These are phyloP conservation scores for Leishmania aethiopica DNA, from an alignment of 208 protist species.

Conservation along the genomic window DNA sequence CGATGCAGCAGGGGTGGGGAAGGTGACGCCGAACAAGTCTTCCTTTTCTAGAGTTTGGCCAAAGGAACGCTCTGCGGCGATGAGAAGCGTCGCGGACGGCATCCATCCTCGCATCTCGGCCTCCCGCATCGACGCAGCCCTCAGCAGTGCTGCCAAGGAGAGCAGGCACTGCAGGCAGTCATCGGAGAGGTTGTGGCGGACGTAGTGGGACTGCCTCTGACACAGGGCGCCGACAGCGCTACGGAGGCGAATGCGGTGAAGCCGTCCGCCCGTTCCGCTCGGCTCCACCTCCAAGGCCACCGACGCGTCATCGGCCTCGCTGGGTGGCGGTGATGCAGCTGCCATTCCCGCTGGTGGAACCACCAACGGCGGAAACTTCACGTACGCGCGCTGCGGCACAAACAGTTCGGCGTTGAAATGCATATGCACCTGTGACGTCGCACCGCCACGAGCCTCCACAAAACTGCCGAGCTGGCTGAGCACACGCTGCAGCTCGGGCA, in stretches of 20 bases:
- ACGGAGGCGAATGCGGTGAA: slow-evolving; percentile 82
- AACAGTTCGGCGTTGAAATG: slow-evolving; percentile 86
- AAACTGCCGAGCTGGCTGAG: slow-evolving; percentile 32
- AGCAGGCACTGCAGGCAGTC: slow-evolving; percentile 67
- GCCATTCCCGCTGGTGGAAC: slow-evolving; percentile 41
- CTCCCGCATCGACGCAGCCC: slow-evolving; percentile 55
- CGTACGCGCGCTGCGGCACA: slow-evolving; percentile 63
- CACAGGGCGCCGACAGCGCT: slow-evolving; percentile 51
- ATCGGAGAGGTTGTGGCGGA: slow-evolving; percentile 74
- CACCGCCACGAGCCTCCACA: slow-evolving; percentile 13
- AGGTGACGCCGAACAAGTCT: slow-evolving; percentile 64
- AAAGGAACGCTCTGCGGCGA: slow-evolving; percentile 85
- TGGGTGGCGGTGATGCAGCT: neutral
- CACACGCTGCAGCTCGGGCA: slow-evolving; percentile 70
- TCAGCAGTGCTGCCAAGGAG: slow-evolving; percentile 46
- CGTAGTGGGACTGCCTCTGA: slow-evolving; percentile 57
- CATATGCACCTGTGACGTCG: slow-evolving; percentile 33
- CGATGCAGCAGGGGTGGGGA: neutral
- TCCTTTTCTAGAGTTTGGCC: slow-evolving; percentile 75
- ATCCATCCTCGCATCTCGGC: slow-evolving; percentile 61
- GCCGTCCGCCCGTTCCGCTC: slow-evolving; percentile 79
- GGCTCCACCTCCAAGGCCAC: slow-evolving; percentile 53
- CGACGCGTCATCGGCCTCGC: neutral
- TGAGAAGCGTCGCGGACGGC: slow-evolving; percentile 72
- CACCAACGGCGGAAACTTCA: slow-evolving; percentile 80